phyloP scores from a whole-genome alignment of 495 filamentous ascomycete genomes.

The Podospora conica region DNA sequence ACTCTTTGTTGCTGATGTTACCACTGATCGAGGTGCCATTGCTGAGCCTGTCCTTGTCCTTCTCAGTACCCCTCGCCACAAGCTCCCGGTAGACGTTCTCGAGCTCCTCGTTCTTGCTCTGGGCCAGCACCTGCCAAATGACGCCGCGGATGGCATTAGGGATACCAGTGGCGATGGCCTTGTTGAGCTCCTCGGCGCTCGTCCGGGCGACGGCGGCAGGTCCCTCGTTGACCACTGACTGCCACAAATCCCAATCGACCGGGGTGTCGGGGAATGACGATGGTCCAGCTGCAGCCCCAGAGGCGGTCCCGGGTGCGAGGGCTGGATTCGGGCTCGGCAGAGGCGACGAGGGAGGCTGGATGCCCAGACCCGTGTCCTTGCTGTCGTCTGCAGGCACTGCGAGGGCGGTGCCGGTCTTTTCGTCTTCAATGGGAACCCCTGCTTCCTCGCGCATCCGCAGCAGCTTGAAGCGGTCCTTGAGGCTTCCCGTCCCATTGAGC shows the following conservation, averaged over 20 bases:
- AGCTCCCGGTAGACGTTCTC: slow-evolving; percentile 85
- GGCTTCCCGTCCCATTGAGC: slow-evolving; percentile 47
- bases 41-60: slow-evolving; percentile 59
- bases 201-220: slow-evolving; percentile 76
- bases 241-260: slow-evolving; percentile 98
- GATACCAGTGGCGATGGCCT: slow-evolving; percentile 87
- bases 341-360: slow-evolving; percentile 42
- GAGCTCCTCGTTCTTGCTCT: slow-evolving; percentile 85
- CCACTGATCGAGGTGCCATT: slow-evolving; percentile 39
- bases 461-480: slow-evolving; percentile 82
- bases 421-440: slow-evolving; percentile 47
- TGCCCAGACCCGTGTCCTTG: slow-evolving; percentile 34
- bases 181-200: slow-evolving; percentile 80
- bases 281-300: slow-evolving; percentile 65
- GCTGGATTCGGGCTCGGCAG: slow-evolving; percentile 46
- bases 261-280: slow-evolving; percentile 58
- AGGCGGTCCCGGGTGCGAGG: slow-evolving; percentile 75
- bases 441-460: slow-evolving; percentile 76
- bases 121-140: slow-evolving; percentile 94
- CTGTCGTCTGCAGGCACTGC: slow-evolving; percentile 47
- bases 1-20: slow-evolving; percentile 50
- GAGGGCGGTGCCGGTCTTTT: slow-evolving; percentile 37
- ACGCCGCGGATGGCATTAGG: slow-evolving; percentile 91
- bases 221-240: slow-evolving; percentile 89
- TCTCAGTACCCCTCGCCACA: slow-evolving; percentile 71